Percentiles rank a stretch among this genome's conserved stretches.
phyloP scores from a whole-genome alignment of 2,329 filamentous ascomycete species.

The Talaromyces albobiverticillius region DNA sequence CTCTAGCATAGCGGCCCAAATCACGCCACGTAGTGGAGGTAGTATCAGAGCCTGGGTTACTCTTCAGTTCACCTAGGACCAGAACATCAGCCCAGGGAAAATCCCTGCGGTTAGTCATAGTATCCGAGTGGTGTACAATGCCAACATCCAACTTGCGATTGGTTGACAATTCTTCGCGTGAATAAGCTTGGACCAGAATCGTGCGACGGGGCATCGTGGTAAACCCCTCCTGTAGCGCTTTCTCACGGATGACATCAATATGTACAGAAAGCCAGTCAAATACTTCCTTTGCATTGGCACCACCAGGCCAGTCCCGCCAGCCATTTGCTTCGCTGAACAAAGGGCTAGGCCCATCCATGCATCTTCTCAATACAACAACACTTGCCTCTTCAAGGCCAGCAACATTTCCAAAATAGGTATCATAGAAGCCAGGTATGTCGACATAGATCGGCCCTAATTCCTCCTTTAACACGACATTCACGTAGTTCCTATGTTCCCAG shows the following conservation, averaged over 20 bases:
- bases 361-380: slow-evolving; percentile 24
- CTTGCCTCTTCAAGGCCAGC: slow-evolving; percentile 20
- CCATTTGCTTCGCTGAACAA: slow-evolving; percentile 20
- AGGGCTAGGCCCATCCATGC: too few species aligned
- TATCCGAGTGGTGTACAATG: too few species aligned
- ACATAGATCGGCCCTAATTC: slow-evolving; percentile 23
- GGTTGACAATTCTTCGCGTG: too few species aligned
- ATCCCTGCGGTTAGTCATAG: too few species aligned
- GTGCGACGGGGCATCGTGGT: too few species aligned
- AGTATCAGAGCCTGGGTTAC: too few species aligned
- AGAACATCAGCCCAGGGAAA: too few species aligned
- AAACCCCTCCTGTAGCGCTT: too few species aligned
- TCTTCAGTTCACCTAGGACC: too few species aligned
- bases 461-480: slow-evolving; percentile 18
- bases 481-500: too few species aligned
- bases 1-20: slow-evolving; percentile 43
- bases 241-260: slow-evolving; percentile 33
- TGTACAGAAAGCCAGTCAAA: slow-evolving; percentile 30
- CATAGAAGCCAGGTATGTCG: slow-evolving; percentile 21
- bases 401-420: slow-evolving; percentile 25
- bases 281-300: slow-evolving; percentile 25
- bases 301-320: slow-evolving; percentile 27
- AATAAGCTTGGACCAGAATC: too few species aligned
- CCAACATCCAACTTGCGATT: too few species aligned
- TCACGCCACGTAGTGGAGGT: slow-evolving; percentile 38